These are phyloP conservation scores for Allomyces arbusculus DNA, from an alignment of 192 early-diverging fungal species.

Conservation along the genomic window DNA sequence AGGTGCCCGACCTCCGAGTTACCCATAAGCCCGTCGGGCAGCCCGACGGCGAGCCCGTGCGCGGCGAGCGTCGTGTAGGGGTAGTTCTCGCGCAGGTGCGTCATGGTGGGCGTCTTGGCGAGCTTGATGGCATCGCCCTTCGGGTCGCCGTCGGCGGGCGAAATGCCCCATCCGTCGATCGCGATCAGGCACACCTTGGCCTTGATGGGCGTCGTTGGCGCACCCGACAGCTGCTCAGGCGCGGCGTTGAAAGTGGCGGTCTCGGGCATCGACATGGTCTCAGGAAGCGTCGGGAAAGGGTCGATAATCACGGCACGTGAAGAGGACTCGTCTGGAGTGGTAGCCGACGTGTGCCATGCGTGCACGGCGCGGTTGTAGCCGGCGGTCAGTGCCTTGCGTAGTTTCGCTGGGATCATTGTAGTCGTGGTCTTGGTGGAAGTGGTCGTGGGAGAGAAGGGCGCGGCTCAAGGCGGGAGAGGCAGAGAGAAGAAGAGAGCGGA, in stretches of 20 bases:
- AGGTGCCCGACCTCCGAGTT: slow-evolving; percentile 99
- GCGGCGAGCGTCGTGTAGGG: slow-evolving; percentile 62
- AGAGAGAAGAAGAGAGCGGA: too few relatives aligned
- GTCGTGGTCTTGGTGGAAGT: too few relatives aligned
- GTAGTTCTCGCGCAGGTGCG: slow-evolving; percentile 48
- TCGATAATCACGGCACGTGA: too few relatives aligned
- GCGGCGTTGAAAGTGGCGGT: not conserved
- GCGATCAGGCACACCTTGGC: slow-evolving; percentile 69
- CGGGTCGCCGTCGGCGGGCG: slow-evolving; percentile 27
- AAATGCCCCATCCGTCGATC: slow-evolving; percentile 98
- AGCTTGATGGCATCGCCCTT: slow-evolving; percentile 82
- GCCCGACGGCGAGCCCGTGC: slow-evolving; percentile 86
- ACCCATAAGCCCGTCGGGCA: slow-evolving; percentile 98
- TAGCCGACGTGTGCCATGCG: too few relatives aligned
- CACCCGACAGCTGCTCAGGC: not conserved
- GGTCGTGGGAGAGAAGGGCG: too few relatives aligned
- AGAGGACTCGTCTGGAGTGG: too few relatives aligned
- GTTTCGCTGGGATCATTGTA: too few relatives aligned
- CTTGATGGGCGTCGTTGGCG: slow-evolving; percentile 5
- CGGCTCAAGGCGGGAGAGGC: too few relatives aligned
- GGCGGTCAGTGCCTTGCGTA: too few relatives aligned
- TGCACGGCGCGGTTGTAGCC: too few relatives aligned
- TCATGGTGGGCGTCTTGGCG: slow-evolving; percentile 86
- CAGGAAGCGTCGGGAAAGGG: too few relatives aligned
- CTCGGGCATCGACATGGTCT: not conserved